Evolutionary conservation across 768 basidiomycete genomes (phyloP).

Genomic region (Candolleomyces aberdarensis): DNA sequence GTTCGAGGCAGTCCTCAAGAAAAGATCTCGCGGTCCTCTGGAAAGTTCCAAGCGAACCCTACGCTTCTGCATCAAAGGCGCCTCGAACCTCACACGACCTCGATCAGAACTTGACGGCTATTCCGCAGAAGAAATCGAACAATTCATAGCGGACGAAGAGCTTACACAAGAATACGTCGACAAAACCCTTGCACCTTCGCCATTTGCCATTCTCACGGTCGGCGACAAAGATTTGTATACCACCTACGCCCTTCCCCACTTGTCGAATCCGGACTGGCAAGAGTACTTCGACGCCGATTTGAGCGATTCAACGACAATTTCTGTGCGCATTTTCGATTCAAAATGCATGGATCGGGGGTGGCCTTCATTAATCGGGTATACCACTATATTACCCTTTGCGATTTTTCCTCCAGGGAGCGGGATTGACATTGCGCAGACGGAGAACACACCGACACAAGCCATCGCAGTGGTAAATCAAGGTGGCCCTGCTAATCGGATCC

Average conservation of each 20-base stretch:
- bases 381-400: conserved; percentile 18
- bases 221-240: conserved; percentile 21
- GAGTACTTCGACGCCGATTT: conserved; percentile 20
- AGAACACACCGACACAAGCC: too few relatives aligned
- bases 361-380: conserved; percentile 21
- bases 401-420: conserved; percentile 9
- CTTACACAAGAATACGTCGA: conserved; percentile 9
- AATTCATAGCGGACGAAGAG: neutral
- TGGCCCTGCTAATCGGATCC: too few relatives aligned
- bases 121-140: conserved; percentile 9
- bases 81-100: conserved; percentile 16
- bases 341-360: conserved; percentile 19
- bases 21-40: conserved; percentile 16
- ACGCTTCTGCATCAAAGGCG: conserved; percentile 17
- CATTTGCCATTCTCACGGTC: conserved; percentile 20
- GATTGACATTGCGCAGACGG: too few relatives aligned
- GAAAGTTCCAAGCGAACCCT: conserved; percentile 13
- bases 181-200: conserved; percentile 13
- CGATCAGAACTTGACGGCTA: conserved; percentile 17
- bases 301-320: conserved; percentile 15
- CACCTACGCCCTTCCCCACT: conserved; percentile 13
- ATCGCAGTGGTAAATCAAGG: too few relatives aligned
- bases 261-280: conserved; percentile 16
- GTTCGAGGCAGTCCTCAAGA: conserved; percentile 16
- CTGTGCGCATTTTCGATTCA: conserved; percentile 20